A percentile compares a stretch with the other conserved stretches of the same genome.
Evolutionary conservation across 495 filamentous ascomycete species (phyloP).

Genomic region (Penicillium fimorum): DNA sequence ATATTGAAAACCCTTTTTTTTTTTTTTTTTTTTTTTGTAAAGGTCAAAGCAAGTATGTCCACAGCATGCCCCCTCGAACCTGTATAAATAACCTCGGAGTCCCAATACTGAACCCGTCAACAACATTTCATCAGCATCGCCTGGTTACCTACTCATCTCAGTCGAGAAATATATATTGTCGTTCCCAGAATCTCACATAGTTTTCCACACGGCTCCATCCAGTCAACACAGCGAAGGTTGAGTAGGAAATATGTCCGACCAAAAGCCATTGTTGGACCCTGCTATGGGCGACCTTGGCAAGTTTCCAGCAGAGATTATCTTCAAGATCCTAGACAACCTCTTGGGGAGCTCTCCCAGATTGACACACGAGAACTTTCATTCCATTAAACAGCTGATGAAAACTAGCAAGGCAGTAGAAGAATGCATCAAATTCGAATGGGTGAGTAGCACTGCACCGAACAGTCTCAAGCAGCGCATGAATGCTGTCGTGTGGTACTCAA

Average conservation of each 20-base stretch:
- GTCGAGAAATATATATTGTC: neutral
- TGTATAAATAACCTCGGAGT: neutral
- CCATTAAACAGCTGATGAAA: conserved; percentile 2
- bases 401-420: neutral
- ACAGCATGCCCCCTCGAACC: neutral
- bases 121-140: neutral
- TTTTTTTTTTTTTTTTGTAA: neutral
- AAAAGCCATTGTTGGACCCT: neutral
- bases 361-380: conserved; percentile 10
- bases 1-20: neutral
- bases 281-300: neutral
- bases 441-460: neutral
- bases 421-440: neutral
- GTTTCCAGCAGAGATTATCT: conserved; percentile 13
- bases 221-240: neutral
- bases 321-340: conserved; percentile 10
- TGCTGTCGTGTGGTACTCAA: neutral
- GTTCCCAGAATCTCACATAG: neutral
- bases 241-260: neutral
- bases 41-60: neutral
- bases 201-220: too few species aligned
- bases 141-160: neutral
- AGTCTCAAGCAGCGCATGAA: neutral
- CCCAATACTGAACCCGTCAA: neutral
- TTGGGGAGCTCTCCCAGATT: neutral